These are phyloP conservation scores for Tricholoma saponaceum DNA, from an alignment of 768 basidiomycete species.

Conservation along the genomic window DNA sequence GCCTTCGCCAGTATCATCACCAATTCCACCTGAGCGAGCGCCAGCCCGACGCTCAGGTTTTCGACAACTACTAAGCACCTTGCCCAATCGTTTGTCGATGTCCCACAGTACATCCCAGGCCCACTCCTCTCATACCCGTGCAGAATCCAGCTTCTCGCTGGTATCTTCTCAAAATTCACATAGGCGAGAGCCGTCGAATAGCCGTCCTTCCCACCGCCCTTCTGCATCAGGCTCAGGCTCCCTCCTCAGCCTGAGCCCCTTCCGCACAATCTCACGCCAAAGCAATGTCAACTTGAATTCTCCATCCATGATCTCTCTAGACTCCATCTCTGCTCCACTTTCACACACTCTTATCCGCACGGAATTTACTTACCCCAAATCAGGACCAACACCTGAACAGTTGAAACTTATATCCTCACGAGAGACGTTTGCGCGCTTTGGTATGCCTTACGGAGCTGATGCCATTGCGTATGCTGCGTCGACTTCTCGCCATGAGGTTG, in stretches of 20 bases:
- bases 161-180: constrained; percentile 18
- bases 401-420: constrained; percentile 66
- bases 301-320: constrained; percentile 65
- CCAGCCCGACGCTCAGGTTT: constrained; percentile 42
- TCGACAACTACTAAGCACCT: constrained; percentile 33
- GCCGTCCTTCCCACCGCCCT: constrained; percentile 25
- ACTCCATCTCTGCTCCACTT: constrained; percentile 73
- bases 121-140: constrained; percentile 24
- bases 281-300: constrained; percentile 48
- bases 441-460: constrained; percentile 72
- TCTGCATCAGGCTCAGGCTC: constrained; percentile 30
- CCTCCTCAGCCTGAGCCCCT: constrained; percentile 37
- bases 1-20: constrained; percentile 11
- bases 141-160: constrained; percentile 26
- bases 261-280: constrained; percentile 49
- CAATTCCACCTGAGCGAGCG: constrained; percentile 13
- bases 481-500: constrained; percentile 38
- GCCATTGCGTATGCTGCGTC: constrained; percentile 63
- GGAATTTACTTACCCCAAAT: constrained; percentile 63
- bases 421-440: constrained; percentile 65
- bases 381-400: constrained; percentile 60
- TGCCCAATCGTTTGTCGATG: constrained; percentile 33
- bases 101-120: constrained; percentile 13
- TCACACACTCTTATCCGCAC: constrained; percentile 69
- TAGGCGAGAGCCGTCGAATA: constrained; percentile 20